Percentiles rank a stretch among this genome's conserved stretches.
phyloP scores from a whole-genome alignment of 192 early-diverging fungal species.

The Podila verticillata region DNA sequence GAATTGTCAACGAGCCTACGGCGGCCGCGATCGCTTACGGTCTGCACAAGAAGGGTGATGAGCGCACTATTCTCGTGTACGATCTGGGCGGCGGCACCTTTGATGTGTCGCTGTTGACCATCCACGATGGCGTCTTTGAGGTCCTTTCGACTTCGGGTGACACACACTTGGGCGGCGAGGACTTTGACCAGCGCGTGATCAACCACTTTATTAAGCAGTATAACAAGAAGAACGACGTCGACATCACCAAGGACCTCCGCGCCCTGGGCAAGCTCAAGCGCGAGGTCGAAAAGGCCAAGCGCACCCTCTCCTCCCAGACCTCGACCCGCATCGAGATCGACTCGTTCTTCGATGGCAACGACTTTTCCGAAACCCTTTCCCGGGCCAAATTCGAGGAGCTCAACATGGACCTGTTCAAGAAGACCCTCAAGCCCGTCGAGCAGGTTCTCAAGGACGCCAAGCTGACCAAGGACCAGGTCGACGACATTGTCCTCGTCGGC shows the following conservation, averaged over 20 bases:
- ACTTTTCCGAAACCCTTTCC: slow-evolving; percentile 90
- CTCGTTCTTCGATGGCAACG: slow-evolving; percentile 82
- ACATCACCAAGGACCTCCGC: slow-evolving; percentile 83
- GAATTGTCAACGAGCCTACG: slow-evolving; percentile 94
- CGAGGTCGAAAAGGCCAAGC: slow-evolving; percentile 91
- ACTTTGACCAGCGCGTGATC: slow-evolving; percentile 86
- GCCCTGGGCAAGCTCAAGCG: slow-evolving; percentile 93
- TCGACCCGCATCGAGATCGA: slow-evolving; percentile 91
- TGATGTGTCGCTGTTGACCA: slow-evolving; percentile 94
- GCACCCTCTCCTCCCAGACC: slow-evolving; percentile 89
- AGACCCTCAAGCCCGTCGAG: slow-evolving; percentile 91
- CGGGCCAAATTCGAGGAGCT: slow-evolving; percentile 95
- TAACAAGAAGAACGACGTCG: slow-evolving; percentile 87
- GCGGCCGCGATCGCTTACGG: slow-evolving; percentile 92
- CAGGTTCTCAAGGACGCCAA: slow-evolving; percentile 90
- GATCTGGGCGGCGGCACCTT: slow-evolving; percentile 97
- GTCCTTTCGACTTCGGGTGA: slow-evolving; percentile 97
- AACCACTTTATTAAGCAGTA: slow-evolving; percentile 89
- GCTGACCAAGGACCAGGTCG: slow-evolving; percentile 78
- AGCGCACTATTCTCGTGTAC: slow-evolving; percentile 91
- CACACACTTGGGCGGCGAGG: slow-evolving; percentile 83
- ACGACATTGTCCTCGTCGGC: slow-evolving; percentile 88
- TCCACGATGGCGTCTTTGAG: slow-evolving; percentile 95
- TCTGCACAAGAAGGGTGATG: slow-evolving; percentile 84
- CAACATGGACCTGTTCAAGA: slow-evolving; percentile 90